A percentile compares a stretch with the other conserved stretches of the same genome.
These are phyloP conservation scores for Piper betle DNA, from an alignment of 164 flowering plant species.

Conservation along the genomic window DNA sequence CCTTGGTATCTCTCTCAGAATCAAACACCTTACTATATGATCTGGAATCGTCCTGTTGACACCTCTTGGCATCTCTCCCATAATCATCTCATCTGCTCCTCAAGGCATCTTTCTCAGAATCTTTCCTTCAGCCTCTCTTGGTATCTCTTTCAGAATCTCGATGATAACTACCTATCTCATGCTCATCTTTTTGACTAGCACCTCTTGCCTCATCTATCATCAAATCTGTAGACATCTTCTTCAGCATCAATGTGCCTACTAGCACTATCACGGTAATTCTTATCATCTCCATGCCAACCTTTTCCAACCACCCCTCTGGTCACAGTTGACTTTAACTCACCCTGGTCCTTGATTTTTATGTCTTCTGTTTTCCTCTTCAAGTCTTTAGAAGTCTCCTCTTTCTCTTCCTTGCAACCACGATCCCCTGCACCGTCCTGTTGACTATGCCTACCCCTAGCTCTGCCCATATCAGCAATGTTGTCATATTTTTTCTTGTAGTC, in stretches of 20 bases:
- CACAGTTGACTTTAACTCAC: constrained; percentile 16
- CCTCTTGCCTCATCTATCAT: constrained; percentile 6
- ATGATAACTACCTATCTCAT: constrained; percentile 9
- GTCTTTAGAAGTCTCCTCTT: constrained; percentile 1
- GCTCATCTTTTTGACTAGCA: constrained; percentile 5
- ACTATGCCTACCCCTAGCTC: background rate
- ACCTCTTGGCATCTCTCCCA: background rate
- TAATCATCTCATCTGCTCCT: too few relatives aligned
- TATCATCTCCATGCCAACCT: constrained; percentile 3
- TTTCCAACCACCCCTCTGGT: constrained; percentile 3
- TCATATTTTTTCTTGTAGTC: constrained; percentile 3
- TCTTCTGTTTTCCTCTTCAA: constrained; percentile 23
- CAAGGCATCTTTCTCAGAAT: constrained; percentile 17
- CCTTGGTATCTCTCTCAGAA: too few relatives aligned
- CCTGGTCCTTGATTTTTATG: constrained; percentile 9
- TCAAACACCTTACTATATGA: too few relatives aligned
- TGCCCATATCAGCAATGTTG: constrained; percentile 1
- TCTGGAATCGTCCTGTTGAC: background rate
- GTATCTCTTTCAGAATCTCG: constrained; percentile 17
- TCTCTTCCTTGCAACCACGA: constrained; percentile 1
- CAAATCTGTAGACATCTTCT: background rate
- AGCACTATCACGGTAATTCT: constrained; percentile 2
- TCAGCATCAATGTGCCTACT: constrained; percentile 3
- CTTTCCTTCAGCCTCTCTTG: constrained; percentile 19
- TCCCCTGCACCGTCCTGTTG: constrained; percentile 1